Conservation (phyloP, 2,329 filamentous ascomycete genomes). For the Colletotrichum siamense region DNA sequence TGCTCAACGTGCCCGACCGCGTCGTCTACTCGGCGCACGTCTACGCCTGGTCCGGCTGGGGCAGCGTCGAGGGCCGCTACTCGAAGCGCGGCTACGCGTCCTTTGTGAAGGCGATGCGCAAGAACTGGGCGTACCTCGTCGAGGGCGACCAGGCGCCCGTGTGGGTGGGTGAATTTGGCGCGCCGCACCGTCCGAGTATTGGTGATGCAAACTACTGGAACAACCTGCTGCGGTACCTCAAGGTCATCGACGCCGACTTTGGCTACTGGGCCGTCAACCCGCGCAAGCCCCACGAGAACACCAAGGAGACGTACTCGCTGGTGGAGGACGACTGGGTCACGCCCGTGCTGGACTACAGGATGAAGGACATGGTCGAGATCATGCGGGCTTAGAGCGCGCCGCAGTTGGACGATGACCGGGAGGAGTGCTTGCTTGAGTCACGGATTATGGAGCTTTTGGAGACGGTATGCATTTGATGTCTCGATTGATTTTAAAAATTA, state of each 20-base stretch:
- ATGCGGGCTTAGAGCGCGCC: slow-evolving; percentile 38
- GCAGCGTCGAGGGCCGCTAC: slow-evolving; percentile 64
- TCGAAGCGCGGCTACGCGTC: slow-evolving; percentile 64
- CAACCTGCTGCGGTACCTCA: slow-evolving; percentile 65
- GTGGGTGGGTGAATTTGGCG: slow-evolving; percentile 73
- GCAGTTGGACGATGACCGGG: neutral
- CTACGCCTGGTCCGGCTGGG: slow-evolving; percentile 75
- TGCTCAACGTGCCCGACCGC: slow-evolving; percentile 56
- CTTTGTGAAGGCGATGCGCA: slow-evolving; percentile 67
- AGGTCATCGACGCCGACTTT: slow-evolving; percentile 66
- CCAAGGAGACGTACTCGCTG: slow-evolving; percentile 65
- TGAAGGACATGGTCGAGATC: slow-evolving; percentile 65
- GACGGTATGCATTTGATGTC: neutral
- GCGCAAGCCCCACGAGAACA: slow-evolving; percentile 63
- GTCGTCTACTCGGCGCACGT: slow-evolving; percentile 74
- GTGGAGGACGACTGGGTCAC: slow-evolving; percentile 70
- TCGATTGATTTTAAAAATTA: neutral
- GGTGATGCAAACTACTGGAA: slow-evolving; percentile 71
- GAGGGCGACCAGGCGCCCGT: slow-evolving; percentile 63
- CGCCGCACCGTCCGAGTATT: slow-evolving; percentile 55
- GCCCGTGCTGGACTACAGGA: slow-evolving; percentile 64
- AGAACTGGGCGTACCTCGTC: slow-evolving; percentile 71
- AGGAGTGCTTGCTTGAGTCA: neutral
- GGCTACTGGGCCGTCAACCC: slow-evolving; percentile 76
- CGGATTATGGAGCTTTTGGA: neutral